A percentile compares a stretch with the other conserved stretches of the same genome.
phyloP scores from a whole-genome alignment of 2,329 filamentous ascomycete genomes.

The Magnaporthiopsis incrustans region DNA sequence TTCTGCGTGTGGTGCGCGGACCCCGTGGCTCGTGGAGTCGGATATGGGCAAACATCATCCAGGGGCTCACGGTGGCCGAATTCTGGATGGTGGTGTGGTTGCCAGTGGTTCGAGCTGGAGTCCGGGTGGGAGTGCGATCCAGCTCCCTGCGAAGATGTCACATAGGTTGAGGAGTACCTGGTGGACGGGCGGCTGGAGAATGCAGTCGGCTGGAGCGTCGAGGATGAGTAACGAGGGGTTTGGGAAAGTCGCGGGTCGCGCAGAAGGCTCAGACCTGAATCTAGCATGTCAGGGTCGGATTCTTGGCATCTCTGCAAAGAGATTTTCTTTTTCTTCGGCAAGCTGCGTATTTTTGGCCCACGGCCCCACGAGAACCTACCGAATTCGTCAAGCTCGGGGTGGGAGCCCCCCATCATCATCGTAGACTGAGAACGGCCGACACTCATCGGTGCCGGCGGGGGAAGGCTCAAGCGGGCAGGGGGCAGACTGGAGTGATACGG shows the following conservation, averaged over 20 bases:
- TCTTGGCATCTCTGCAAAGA: not conserved
- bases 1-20: too few relatives aligned
- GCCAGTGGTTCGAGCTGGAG: not conserved
- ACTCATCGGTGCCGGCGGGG: not conserved
- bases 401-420: not conserved
- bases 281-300: not conserved
- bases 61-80: too few relatives aligned
- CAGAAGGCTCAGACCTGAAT: not conserved
- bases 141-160: too few relatives aligned
- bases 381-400: not conserved
- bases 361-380: not conserved
- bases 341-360: not conserved
- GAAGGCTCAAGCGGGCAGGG: not conserved
- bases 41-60: too few relatives aligned
- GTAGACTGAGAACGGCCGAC: conserved; percentile 1
- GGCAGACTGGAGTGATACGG: not conserved
- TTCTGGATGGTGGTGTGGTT: too few relatives aligned
- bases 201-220: not conserved
- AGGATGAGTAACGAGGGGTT: not conserved
- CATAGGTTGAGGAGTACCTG: not conserved
- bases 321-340: not conserved
- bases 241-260: not conserved
- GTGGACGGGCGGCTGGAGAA: not conserved
- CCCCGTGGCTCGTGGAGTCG: too few relatives aligned
- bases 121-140: not conserved